Percentiles rank a stretch among this genome's conserved stretches.
Evolutionary conservation across 2,329 filamentous ascomycete species (phyloP).

Genomic region (Pseudocercospora cruenta): DNA sequence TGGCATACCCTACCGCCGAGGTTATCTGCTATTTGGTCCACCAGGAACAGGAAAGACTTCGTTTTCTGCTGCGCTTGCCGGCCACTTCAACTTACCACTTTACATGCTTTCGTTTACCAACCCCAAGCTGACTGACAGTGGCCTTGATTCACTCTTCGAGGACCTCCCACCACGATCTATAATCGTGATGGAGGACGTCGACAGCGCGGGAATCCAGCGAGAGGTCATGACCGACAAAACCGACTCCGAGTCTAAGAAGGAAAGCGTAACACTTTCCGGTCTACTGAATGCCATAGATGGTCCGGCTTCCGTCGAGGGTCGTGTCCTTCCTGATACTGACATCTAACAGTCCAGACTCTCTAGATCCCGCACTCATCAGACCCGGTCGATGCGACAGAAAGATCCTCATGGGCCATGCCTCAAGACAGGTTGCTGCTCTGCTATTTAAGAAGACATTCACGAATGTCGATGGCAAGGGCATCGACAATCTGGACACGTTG

Average conservation of each 20-base stretch:
- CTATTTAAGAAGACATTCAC: conserved; percentile 44
- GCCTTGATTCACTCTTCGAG: conserved; percentile 96
- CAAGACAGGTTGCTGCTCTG: conserved; percentile 41
- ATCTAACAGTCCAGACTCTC: conserved; percentile 71
- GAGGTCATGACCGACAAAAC: conserved; percentile 66
- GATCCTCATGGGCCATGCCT: conserved; percentile 59
- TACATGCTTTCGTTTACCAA: conserved; percentile 96
- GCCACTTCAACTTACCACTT: conserved; percentile 93
- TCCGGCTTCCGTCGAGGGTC: conserved; percentile 73
- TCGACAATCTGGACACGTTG: conserved; percentile 1
- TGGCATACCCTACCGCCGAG: conserved; percentile 92
- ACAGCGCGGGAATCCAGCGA: conserved; percentile 88
- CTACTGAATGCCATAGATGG: conserved; percentile 82
- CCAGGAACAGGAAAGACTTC: conserved; percentile 97
- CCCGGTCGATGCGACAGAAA: conserved; percentile 72
- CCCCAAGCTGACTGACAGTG: conserved; percentile 91
- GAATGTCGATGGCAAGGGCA: conserved; percentile 1
- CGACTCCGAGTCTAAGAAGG: conserved; percentile 14
- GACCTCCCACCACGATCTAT: conserved; percentile 98
- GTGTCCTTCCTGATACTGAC: conserved; percentile 81
- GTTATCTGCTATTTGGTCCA: conserved; percentile 88
- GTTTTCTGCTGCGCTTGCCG: conserved; percentile 91
- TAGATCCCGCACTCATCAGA: conserved; percentile 73
- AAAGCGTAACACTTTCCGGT: conserved; percentile 70
- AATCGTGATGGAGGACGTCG: conserved; percentile 98